A percentile compares a stretch with the other conserved stretches of the same genome.
phyloP scores from a whole-genome alignment of 441 rosid species.

The Kokia cookei region DNA sequence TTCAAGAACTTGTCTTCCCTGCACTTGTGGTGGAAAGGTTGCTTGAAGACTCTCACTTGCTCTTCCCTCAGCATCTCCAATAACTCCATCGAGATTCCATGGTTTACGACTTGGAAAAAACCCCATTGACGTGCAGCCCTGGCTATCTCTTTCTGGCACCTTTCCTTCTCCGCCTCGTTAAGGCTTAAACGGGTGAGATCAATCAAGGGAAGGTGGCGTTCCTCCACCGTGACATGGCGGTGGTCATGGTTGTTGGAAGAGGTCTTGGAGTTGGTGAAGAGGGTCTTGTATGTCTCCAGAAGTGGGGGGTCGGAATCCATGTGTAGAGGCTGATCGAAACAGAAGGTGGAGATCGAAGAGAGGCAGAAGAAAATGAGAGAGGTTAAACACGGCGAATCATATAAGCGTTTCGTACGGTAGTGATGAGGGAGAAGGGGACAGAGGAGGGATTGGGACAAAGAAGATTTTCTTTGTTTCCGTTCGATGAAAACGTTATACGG shows the following conservation, averaged over 20 bases:
- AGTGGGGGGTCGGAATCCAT: conserved; percentile 79
- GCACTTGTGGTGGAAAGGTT: conserved; percentile 57
- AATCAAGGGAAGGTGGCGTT: conserved; percentile 73
- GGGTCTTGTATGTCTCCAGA: conserved; percentile 50
- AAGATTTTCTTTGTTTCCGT: conserved; percentile 6
- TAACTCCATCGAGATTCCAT: conserved; percentile 61
- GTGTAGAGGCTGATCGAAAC: conserved; percentile 20
- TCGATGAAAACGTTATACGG: conserved; percentile 27
- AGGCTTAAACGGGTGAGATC: conserved; percentile 38
- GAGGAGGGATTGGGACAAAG: background rate
- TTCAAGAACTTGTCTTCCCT: conserved; percentile 37
- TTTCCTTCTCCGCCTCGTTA: conserved; percentile 25
- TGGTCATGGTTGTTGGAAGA: background rate
- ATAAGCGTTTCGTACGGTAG: background rate
- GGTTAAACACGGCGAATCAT: background rate
- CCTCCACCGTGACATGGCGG: conserved; percentile 24
- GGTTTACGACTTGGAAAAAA: conserved; percentile 79
- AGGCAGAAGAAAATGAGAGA: background rate
- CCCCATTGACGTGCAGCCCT: conserved; percentile 91
- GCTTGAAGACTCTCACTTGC: conserved; percentile 59
- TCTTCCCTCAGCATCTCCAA: conserved; percentile 65
- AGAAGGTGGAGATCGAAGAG: background rate
- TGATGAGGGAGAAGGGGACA: no score
- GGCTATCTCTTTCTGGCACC: conserved; percentile 58
- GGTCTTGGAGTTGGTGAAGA: conserved; percentile 22